Evolutionary conservation across 768 basidiomycete genomes (phyloP).

Genomic region (Hebeloma cylindrosporum): DNA sequence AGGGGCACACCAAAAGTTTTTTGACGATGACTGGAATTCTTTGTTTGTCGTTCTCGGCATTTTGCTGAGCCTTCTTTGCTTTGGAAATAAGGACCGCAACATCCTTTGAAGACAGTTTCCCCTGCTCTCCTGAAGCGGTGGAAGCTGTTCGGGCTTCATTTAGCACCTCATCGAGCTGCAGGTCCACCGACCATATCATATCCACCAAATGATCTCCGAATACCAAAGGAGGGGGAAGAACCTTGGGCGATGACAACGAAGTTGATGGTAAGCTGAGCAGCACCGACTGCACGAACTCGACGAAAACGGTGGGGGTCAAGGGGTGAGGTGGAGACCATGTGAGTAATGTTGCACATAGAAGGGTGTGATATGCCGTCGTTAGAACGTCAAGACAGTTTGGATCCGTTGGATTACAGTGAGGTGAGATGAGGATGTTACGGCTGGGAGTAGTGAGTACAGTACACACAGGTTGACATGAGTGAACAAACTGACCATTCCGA

Average conservation of each 20-base stretch:
- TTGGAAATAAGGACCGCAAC: constrained; percentile 29
- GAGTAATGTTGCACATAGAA: constrained; percentile 57
- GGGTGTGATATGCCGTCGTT: constrained; percentile 67
- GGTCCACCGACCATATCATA: constrained; percentile 79
- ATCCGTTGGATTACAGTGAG: constrained; percentile 61
- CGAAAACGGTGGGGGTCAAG: constrained; percentile 51
- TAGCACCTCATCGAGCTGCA: constrained; percentile 70
- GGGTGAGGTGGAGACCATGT: constrained; percentile 52
- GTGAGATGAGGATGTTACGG: constrained; percentile 57
- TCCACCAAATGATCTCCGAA: constrained; percentile 78
- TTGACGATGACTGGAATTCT: constrained; percentile 58
- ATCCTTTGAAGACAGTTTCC: constrained; percentile 24
- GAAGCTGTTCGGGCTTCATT: constrained; percentile 51
- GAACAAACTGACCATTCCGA: constrained; percentile 53
- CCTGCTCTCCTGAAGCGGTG: constrained; percentile 34
- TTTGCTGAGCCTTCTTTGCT: constrained; percentile 47
- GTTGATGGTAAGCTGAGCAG: constrained; percentile 66
- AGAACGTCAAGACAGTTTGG: constrained; percentile 53
- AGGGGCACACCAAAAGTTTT: constrained; percentile 55
- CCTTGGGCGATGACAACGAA: constrained; percentile 55
- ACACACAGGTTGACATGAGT: constrained; percentile 11
- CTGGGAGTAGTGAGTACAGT: constrained; percentile 34
- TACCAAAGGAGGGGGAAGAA: constrained; percentile 39
- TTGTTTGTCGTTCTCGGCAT: constrained; percentile 63
- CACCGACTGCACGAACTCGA: constrained; percentile 65